These are phyloP conservation scores for Kwoniella sp. DNA, from an alignment of 768 basidiomycete species.

Conservation along the genomic window DNA sequence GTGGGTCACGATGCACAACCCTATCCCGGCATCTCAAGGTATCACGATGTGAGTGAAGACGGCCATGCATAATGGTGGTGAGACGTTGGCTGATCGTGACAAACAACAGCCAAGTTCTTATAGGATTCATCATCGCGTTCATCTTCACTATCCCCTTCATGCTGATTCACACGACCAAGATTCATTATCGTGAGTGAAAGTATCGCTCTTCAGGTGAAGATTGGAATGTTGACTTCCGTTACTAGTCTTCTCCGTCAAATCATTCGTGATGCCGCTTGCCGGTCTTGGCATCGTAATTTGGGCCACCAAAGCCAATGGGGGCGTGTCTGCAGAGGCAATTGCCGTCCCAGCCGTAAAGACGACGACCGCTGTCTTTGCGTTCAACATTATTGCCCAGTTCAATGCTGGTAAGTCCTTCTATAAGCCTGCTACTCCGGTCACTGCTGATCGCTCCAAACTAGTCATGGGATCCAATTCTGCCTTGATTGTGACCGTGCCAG, in stretches of 20 bases:
- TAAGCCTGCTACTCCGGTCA: too few species aligned
- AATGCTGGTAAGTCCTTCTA: slow-evolving; percentile 25
- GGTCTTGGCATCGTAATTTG: slow-evolving; percentile 23
- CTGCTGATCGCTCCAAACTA: too few species aligned
- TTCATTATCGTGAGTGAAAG: slow-evolving; percentile 17
- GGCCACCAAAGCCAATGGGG: slow-evolving; percentile 21
- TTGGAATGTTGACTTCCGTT: not conserved
- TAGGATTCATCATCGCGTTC: slow-evolving; percentile 26
- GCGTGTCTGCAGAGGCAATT: slow-evolving; percentile 17
- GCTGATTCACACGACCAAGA: slow-evolving; percentile 31
- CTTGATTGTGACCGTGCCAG: slow-evolving; percentile 26
- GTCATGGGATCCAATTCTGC: slow-evolving; percentile 32
- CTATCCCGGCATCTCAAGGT: slow-evolving; percentile 22
- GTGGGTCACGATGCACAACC: slow-evolving; percentile 18
- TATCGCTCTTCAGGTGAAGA: not conserved
- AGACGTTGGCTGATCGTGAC: too few species aligned
- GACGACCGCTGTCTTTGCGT: slow-evolving; percentile 20
- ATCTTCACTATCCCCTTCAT: slow-evolving; percentile 29
- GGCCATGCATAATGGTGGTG: too few species aligned
- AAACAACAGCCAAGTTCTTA: slow-evolving; percentile 23
- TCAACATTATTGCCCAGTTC: slow-evolving; percentile 23
- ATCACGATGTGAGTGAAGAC: slow-evolving; percentile 16
- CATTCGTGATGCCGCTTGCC: slow-evolving; percentile 19
- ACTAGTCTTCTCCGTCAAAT: slow-evolving; percentile 26
- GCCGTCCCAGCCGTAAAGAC: slow-evolving; percentile 8